These are phyloP conservation scores for Cenchrus fungigraminus DNA, from an alignment of 176 grass and related monocot genomes.

Conservation along the genomic window DNA sequence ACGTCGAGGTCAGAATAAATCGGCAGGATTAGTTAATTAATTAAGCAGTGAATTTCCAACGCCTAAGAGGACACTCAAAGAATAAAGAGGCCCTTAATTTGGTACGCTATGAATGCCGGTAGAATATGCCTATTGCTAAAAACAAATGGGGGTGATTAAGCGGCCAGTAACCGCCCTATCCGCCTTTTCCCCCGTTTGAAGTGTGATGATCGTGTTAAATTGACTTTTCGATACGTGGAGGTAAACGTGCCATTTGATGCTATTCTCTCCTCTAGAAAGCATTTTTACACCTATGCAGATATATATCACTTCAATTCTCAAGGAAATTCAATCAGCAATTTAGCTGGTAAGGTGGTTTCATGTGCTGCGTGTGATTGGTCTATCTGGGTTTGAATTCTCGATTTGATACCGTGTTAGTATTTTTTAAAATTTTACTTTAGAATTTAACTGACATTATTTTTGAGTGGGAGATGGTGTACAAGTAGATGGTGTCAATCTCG, in stretches of 20 bases:
- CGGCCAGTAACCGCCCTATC: constrained; percentile 16
- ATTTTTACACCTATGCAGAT: not conserved
- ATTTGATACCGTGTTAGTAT: too few relatives aligned
- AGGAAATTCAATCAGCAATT: not conserved
- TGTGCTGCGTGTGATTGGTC: too few relatives aligned
- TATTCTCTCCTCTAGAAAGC: constrained; percentile 20
- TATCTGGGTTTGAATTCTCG: too few relatives aligned
- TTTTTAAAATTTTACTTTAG: too few relatives aligned
- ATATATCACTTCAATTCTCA: not conserved
- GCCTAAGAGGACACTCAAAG: constrained; percentile 16
- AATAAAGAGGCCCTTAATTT: constrained; percentile 28
- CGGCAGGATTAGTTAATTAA: not conserved
- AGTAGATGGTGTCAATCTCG: too few relatives aligned
- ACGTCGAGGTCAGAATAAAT: constrained; percentile 18
- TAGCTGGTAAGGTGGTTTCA: too few relatives aligned
- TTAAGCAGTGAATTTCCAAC: constrained; percentile 29
- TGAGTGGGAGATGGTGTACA: too few relatives aligned
- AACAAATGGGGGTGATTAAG: not conserved
- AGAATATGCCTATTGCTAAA: constrained; percentile 36
- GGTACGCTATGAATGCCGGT: constrained; percentile 4
- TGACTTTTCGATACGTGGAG: constrained; percentile 12
- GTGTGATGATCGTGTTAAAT: constrained; percentile 27
- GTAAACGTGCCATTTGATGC: constrained; percentile 21
- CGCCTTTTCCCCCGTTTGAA: not conserved
- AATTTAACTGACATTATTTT: too few relatives aligned